Evolutionary conservation across 495 filamentous ascomycete species (phyloP).

Genomic region (Aspergillus coremiiformis): DNA sequence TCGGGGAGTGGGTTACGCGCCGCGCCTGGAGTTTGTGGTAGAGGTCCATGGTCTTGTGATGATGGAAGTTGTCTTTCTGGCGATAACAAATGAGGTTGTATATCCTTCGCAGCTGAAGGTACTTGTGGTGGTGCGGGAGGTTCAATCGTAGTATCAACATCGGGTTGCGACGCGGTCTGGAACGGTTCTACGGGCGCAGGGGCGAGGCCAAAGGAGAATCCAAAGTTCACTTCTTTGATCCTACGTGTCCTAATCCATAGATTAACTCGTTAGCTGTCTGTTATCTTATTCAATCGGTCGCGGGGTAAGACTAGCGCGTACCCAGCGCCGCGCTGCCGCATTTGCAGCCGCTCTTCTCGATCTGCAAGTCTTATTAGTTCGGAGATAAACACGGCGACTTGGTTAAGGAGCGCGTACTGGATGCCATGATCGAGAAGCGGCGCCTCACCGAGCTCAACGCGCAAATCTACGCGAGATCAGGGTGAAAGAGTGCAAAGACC

Average conservation of each 20-base stretch:
- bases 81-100: constrained; percentile 4
- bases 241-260: constrained; percentile 33
- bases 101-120: constrained; percentile 2
- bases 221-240: constrained; percentile 43
- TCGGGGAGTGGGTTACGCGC: constrained; percentile 20
- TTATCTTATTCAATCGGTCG: constrained; percentile 11
- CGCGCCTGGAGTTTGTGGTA: constrained; percentile 15
- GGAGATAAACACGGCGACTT: not conserved
- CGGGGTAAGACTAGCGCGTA: constrained; percentile 33
- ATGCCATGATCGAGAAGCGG: constrained; percentile 35
- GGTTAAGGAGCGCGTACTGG: constrained; percentile 27
- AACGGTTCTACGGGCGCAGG: constrained; percentile 16
- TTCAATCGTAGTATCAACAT: constrained; percentile 2
- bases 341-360: constrained; percentile 48
- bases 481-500: not conserved
- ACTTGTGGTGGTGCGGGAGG: constrained; percentile 7
- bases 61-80: not conserved
- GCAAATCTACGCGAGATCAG: constrained; percentile 14
- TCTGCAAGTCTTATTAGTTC: constrained; percentile 29
- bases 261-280: constrained; percentile 14
- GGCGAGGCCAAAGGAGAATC: constrained; percentile 41
- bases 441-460: constrained; percentile 29
- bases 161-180: constrained; percentile 18
- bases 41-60: constrained; percentile 1
- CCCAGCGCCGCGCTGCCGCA: constrained; percentile 55